A percentile compares a stretch with the other conserved stretches of the same genome.
Conservation (phyloP, 768 basidiomycete species). For the Sporobolomyces pararoseus region DNA sequence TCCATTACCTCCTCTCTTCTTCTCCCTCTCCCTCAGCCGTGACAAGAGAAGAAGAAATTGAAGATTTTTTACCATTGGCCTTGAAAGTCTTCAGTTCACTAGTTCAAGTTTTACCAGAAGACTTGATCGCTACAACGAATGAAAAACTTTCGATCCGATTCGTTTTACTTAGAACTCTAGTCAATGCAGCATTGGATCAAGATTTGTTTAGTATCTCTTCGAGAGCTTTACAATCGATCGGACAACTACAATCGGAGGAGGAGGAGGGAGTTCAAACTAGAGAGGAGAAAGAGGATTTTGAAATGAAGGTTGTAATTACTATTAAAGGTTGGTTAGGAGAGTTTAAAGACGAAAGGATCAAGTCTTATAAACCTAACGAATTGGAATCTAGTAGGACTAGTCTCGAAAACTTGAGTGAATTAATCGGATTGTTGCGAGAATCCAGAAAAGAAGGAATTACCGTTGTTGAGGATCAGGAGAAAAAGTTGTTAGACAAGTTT, state of each 20-base stretch:
- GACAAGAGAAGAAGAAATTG: too few species aligned
- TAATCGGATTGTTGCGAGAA: neutral
- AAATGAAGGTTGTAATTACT: too few species aligned
- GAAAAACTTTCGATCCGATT: neutral
- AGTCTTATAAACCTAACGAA: neutral
- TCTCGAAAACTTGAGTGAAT: neutral
- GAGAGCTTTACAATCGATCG: neutral
- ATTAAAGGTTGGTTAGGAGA: neutral
- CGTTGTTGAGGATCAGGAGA: too few species aligned
- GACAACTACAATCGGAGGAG: neutral
- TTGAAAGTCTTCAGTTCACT: conserved; percentile 13
- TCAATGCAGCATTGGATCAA: conserved; percentile 7
- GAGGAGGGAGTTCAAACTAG: too few species aligned
- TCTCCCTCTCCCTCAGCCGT: neutral
- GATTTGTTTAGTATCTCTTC: neutral
- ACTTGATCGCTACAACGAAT: conserved; percentile 4
- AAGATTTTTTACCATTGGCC: conserved; percentile 1
- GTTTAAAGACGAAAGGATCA: neutral
- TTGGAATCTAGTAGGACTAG: too few species aligned
- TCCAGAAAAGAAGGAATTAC: too few species aligned
- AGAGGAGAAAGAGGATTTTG: too few species aligned
- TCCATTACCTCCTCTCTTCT: conserved; percentile 1
- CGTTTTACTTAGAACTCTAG: conserved; percentile 21
- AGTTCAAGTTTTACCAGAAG: conserved; percentile 13
- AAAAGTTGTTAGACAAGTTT: neutral